Percentiles rank a stretch among this genome's conserved stretches.
Evolutionary conservation across 2,329 filamentous ascomycete genomes (phyloP).

Genomic region (Exophiala phaeomuriformis): DNA sequence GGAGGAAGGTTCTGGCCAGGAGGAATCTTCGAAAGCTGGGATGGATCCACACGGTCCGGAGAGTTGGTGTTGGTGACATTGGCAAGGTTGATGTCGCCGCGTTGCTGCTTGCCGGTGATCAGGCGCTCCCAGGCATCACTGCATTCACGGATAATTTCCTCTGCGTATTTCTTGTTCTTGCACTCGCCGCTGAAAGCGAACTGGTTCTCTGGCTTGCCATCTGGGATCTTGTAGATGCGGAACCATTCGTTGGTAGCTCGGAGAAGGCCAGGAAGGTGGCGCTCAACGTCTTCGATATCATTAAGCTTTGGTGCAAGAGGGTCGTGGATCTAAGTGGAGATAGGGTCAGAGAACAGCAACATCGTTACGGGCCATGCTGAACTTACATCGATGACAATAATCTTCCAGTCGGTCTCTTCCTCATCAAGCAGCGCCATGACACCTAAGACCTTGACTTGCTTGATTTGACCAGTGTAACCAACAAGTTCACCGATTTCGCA

Average conservation of each 20-base stretch:
- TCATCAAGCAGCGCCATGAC: conserved; percentile 99
- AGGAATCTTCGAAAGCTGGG: conserved; percentile 69
- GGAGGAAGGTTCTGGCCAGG: conserved; percentile 70
- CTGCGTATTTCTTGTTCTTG: conserved; percentile 99
- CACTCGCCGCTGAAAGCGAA: conserved; percentile 99
- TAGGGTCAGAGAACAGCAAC: neutral
- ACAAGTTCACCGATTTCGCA: conserved; percentile 99
- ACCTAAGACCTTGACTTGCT: conserved; percentile 99
- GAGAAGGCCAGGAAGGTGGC: conserved; percentile 91
- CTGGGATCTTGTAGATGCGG: conserved; percentile 99
- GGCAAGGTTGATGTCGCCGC: conserved; percentile 73
- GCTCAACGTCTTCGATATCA: conserved; percentile 97
- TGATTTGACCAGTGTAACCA: conserved; percentile 90
- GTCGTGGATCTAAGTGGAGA: conserved; percentile 55
- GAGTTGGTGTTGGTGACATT: conserved; percentile 73
- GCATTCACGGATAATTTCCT: conserved; percentile 92
- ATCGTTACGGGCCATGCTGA: neutral
- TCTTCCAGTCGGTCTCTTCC: conserved; percentile 99
- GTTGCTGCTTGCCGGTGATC: conserved; percentile 77
- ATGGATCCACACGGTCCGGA: conserved; percentile 59
- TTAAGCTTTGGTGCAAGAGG: conserved; percentile 93
- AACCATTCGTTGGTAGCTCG: conserved; percentile 99
- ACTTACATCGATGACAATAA: conserved; percentile 83
- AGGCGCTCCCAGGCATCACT: conserved; percentile 95
- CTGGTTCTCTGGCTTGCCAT: conserved; percentile 99